phyloP scores from a whole-genome alignment of 805 yeast genomes.

The Cephaloascus albidus region DNA sequence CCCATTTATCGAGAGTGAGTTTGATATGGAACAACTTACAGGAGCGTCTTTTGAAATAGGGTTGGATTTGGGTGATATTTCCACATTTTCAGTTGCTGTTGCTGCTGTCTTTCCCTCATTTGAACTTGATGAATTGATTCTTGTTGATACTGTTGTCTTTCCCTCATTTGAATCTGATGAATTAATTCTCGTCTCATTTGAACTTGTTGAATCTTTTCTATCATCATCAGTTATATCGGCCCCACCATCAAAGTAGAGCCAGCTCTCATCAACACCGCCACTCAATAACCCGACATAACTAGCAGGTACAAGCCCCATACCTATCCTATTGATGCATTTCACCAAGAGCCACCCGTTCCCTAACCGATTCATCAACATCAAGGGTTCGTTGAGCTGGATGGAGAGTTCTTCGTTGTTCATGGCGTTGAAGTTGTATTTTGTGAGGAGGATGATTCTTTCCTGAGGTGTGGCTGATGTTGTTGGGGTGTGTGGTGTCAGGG shows the following conservation, averaged over 20 bases:
- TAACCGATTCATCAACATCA: conserved; percentile 36
- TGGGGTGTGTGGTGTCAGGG: conserved; percentile 4
- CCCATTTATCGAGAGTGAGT: conserved; percentile 29
- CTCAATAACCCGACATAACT: conserved; percentile 37
- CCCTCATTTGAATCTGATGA: not conserved
- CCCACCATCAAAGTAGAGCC: conserved; percentile 1
- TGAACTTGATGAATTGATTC: conserved; percentile 9
- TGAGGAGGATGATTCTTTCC: conserved; percentile 36
- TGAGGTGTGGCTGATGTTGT: conserved; percentile 13
- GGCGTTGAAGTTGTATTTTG: conserved; percentile 35
- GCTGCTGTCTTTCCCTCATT: not conserved
- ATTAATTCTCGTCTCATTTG: conserved; percentile 1
- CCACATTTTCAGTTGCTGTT: not conserved
- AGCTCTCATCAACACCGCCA: conserved; percentile 8
- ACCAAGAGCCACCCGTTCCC: conserved; percentile 50
- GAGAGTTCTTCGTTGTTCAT: conserved; percentile 34
- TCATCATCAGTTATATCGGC: not conserved
- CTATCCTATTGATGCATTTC: conserved; percentile 38
- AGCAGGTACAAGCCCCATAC: conserved; percentile 42
- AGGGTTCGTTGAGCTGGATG: conserved; percentile 39
- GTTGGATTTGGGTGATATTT: not conserved
- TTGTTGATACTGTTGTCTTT: not conserved
- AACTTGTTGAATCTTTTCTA: conserved; percentile 1
- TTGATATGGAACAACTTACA: conserved; percentile 23
- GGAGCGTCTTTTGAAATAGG: conserved; percentile 13